A percentile compares a stretch with the other conserved stretches of the same genome.
Conservation (phyloP, 192 early-diverging fungal genomes). For the Linnemannia hyalina region DNA sequence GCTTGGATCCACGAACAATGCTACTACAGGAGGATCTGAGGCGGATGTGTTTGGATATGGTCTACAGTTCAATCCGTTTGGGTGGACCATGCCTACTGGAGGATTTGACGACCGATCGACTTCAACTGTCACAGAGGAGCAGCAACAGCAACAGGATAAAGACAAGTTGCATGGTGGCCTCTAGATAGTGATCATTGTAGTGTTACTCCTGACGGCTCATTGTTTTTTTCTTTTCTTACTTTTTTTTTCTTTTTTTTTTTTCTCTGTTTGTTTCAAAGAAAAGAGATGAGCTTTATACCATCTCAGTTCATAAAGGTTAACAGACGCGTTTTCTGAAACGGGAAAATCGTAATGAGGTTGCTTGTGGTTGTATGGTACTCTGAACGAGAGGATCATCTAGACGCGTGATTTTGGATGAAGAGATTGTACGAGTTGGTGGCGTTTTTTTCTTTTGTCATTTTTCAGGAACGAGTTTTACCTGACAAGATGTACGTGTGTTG, state of each 20-base stretch:
- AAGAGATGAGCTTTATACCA: neutral
- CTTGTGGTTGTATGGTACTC: no score
- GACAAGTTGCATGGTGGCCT: neutral
- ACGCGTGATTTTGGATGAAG: no score
- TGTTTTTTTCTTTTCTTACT: constrained; percentile 14
- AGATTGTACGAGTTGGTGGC: no score
- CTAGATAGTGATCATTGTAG: neutral
- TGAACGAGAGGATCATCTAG: no score
- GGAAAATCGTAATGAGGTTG: no score
- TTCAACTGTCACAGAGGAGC: neutral
- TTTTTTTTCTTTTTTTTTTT: constrained; percentile 17
- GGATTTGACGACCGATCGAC: neutral
- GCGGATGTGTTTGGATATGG: constrained; percentile 50
- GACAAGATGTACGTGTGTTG: no score
- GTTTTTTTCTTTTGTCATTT: no score
- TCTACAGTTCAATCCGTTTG: constrained; percentile 44
- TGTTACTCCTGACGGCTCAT: neutral
- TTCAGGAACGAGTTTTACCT: no score
- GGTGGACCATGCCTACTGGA: constrained; percentile 30
- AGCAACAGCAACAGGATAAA: neutral
- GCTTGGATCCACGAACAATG: neutral
- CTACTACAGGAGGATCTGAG: neutral
- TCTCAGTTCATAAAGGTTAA: neutral
- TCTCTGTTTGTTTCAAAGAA: neutral
- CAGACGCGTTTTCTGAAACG: neutral